A percentile compares a stretch with the other conserved stretches of the same genome.
These are phyloP conservation scores for Trichocladium uniseriatum DNA, from an alignment of 495 filamentous ascomycete genomes.

Conservation along the genomic window DNA sequence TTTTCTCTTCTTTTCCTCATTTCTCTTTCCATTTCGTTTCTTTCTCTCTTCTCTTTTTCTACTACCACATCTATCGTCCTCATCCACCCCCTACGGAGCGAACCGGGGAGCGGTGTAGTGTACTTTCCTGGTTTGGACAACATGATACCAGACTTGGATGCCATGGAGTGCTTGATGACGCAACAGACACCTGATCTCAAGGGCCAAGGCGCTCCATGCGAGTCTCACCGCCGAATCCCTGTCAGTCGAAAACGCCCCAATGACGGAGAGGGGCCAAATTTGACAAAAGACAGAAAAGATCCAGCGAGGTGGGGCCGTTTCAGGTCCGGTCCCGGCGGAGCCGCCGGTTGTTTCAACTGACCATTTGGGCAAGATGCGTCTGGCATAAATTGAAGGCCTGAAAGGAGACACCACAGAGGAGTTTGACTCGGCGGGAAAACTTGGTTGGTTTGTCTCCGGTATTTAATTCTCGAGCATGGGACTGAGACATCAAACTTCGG, in stretches of 20 bases:
- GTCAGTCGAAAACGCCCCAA: neutral
- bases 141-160: no score
- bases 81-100: no score
- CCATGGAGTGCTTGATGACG: slow-evolving; percentile 7
- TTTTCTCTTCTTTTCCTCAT: no score
- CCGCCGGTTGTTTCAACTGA: slow-evolving; percentile 6
- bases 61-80: no score
- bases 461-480: neutral
- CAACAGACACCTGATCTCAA: neutral
- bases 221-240: neutral
- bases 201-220: neutral
- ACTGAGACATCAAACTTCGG: neutral
- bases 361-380: neutral
- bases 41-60: no score
- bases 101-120: no score
- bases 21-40: no score
- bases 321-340: slow-evolving; percentile 1
- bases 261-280: slow-evolving; percentile 7
- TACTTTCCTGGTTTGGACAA: no score
- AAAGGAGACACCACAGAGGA: no score
- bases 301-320: slow-evolving; percentile 6
- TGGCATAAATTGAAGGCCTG: neutral
- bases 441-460: neutral
- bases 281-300: neutral
- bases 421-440: no score